These are phyloP conservation scores for Candida caryicola DNA, from an alignment of 805 yeast genomes.

Conservation along the genomic window DNA sequence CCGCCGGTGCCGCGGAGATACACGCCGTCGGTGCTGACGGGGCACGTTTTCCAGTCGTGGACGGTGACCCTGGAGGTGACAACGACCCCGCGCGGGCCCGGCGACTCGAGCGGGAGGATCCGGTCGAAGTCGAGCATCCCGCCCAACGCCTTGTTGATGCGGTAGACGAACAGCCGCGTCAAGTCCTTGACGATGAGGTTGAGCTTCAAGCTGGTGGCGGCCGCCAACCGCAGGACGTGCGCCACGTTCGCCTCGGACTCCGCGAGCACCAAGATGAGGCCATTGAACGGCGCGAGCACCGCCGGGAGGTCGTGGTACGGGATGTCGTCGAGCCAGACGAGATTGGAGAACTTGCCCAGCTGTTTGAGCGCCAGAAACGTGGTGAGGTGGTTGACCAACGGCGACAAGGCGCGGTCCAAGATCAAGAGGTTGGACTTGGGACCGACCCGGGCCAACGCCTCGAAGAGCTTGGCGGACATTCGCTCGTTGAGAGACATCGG, in stretches of 20 bases:
- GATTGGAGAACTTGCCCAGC: constrained; percentile 41
- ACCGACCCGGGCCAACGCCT: constrained; percentile 21
- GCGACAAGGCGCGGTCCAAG: constrained; percentile 47
- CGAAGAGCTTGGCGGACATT: constrained; percentile 19
- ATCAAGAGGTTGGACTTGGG: constrained; percentile 25
- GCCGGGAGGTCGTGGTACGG: constrained; percentile 4
- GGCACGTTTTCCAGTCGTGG: constrained; percentile 44
- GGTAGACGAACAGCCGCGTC: constrained; percentile 29
- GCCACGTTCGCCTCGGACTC: constrained; percentile 15
- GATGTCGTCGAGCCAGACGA: constrained; percentile 12
- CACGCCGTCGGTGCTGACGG: constrained; percentile 40
- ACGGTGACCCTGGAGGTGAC: constrained; percentile 42
- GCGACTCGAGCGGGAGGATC: constrained; percentile 13
- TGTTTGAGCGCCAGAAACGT: constrained; percentile 54
- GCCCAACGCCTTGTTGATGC: constrained; percentile 24
- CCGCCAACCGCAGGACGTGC: constrained; percentile 11
- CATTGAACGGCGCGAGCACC: constrained; percentile 13
- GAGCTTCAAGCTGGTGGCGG: constrained; percentile 7
- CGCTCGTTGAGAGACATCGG: constrained; percentile 14
- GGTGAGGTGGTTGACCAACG: constrained; percentile 50
- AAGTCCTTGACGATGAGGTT: constrained; percentile 38
- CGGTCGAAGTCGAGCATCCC: constrained; percentile 10
- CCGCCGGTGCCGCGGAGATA: constrained; percentile 41
- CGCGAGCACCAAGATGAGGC: constrained; percentile 17
- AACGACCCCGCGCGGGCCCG: constrained; percentile 11